phyloP scores from a whole-genome alignment of 257 asterid genomes.

The Solanum virginianum region DNA sequence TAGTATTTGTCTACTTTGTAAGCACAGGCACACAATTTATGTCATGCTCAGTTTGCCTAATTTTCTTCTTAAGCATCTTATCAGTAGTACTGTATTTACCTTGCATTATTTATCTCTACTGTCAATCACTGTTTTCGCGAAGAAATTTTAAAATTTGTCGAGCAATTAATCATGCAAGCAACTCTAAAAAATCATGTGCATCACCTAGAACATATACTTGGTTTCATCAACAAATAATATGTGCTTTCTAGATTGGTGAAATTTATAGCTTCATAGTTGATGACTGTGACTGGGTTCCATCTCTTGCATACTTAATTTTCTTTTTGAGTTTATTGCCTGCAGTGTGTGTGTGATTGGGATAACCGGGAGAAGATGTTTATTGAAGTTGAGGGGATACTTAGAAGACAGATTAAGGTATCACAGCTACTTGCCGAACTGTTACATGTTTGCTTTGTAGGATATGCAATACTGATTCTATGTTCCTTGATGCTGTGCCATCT shows the following conservation, averaged over 20 bases:
- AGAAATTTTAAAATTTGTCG: background rate
- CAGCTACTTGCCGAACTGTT: background rate
- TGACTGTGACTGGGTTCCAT: background rate
- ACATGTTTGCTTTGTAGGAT: background rate
- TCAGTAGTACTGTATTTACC: background rate
- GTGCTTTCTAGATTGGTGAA: background rate
- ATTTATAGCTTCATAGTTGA: background rate
- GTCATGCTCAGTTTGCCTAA: background rate
- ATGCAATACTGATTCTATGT: background rate
- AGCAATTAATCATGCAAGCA: background rate
- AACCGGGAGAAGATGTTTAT: conserved; percentile 81
- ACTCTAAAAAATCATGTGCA: background rate
- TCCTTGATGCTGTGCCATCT: background rate
- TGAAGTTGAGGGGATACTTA: conserved; percentile 93
- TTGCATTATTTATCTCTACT: background rate
- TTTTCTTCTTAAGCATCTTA: background rate
- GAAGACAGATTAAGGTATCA: conserved; percentile 88
- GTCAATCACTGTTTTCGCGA: background rate
- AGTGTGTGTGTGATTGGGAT: conserved; percentile 99
- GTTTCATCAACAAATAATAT: background rate
- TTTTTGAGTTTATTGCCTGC: conserved; percentile 1
- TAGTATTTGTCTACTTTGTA: background rate
- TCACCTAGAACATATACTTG: background rate
- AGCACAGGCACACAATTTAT: background rate
- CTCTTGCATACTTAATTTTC: background rate